Evolutionary conservation across 305 asterid species (phyloP).

Genomic region (Fraxinus dipetala): DNA sequence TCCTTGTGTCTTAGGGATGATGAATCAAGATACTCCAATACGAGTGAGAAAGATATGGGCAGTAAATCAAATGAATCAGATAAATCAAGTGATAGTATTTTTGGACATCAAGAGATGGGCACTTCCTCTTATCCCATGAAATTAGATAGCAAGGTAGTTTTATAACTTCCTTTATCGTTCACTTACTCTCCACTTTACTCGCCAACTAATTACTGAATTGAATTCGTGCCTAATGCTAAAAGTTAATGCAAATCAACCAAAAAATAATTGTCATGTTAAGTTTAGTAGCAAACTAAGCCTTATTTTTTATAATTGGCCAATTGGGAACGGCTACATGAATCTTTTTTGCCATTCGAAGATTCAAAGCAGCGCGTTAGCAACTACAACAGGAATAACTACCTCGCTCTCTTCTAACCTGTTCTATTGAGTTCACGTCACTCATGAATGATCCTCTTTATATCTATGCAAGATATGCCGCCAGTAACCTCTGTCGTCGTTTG

Average conservation of each 20-base stretch:
- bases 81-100: conserved; percentile 32
- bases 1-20: conserved; percentile 45
- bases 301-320: background rate
- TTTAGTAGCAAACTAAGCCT: background rate
- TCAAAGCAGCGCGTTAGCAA: background rate
- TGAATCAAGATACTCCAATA: conserved; percentile 37
- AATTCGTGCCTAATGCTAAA: background rate
- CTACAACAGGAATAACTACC: background rate
- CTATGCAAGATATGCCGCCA: background rate
- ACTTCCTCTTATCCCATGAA: conserved; percentile 38
- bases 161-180: conserved; percentile 14
- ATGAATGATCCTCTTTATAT: background rate
- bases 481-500: background rate
- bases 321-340: background rate
- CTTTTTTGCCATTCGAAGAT: background rate
- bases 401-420: background rate
- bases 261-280: background rate
- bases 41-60: conserved; percentile 34
- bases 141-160: conserved; percentile 49
- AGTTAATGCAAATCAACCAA: background rate
- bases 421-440: background rate
- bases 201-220: background rate
- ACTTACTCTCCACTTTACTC: background rate
- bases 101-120: conserved; percentile 31
- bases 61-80: conserved; percentile 37